Base-by-base conservation (phyloP, 176 grass and related monocot species). In the Olyra latifolia region DNA sequence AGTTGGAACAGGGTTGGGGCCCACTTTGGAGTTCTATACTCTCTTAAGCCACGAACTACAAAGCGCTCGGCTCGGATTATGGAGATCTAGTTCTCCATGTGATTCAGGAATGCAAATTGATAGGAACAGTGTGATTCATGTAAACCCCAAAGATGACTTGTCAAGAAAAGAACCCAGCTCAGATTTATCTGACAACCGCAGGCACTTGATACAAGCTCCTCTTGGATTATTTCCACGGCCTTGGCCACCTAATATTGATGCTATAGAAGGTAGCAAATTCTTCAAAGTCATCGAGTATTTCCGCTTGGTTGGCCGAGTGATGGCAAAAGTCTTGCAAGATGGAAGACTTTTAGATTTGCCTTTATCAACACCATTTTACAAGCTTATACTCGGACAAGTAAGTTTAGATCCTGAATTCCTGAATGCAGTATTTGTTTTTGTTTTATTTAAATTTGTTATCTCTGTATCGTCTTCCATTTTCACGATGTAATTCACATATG, bases 251-350 rank as follows among this genome's bases (percentile, higher is more conserved):
- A 64, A 3, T 74, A 50, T 57, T 64, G 82, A 66, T 67, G 56
- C 17, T 40, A 87, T 84, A 66, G 78, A 86, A 65, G 88, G 88
- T 48, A 79, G 80, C 56, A 69, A 53, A 72, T 95, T 95, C 66
- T 64, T 63, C 44, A 89, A 93, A 82, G 88, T 93, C 15, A 61
- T 47, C 4, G 87, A 87, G 53, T 71, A 92, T 92, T 97, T 94
- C 57, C 87, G 94, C 49, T 81, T 97, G 47, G 50, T 88, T 17
- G 94, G 94, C 59, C 81, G 73, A 75, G 89, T 91, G 9, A 86
- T 88, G 79, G 94, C 94, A n/a, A 97, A 97, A 84, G 94, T 93
- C 39, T 76, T 94, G 82, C 91, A 97, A 84, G 94, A 97, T 92
- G 94, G 94, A 28, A 83, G 94, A 14, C 89, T 97, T 63, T 76